Base-by-base conservation (phyloP, 1,284 basidiomycete species). In the Austroboletus niveus region DNA sequence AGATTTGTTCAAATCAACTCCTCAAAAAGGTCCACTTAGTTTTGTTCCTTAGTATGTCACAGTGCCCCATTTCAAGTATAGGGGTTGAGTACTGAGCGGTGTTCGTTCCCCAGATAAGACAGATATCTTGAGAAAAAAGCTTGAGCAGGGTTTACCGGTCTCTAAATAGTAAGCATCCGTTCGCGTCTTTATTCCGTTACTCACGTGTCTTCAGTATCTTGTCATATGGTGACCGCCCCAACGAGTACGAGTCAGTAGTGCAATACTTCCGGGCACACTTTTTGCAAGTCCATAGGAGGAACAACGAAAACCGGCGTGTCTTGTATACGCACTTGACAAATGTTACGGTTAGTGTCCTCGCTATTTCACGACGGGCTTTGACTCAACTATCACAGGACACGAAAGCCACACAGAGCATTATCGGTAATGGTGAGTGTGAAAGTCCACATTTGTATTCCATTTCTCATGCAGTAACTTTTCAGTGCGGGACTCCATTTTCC, bases 221-320 rank as follows among this genome's bases (percentile, higher is more conserved):
- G 11, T 91, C 89, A 2, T 92, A 87, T 57, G 88, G 86, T 27
- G 81, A 89, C 52, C 82, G 89, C 22, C 70, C 79, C 12, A 91
- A 92, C 64, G 87, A 90, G 58, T 89, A 85, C 59, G 86, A 89
- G 51, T 77, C 85, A 1, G 87, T 89, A 8, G 82, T 89, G 30
- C 81, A 85, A 56, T 92, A 92, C 67, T 92, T 92, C 78, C 82
- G 85, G 8, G 85, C 88, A 20, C 89, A 92, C 60, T 91, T 91
- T 70, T 72, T 88, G 48, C 88, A 91, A 63, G 87, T 89, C 10
- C 88, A 91, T 65, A 75, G 85, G 57, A 78, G 79, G 57, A 90
- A 87, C 55, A 90, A 90, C 59, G 85, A 89, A 62, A 87, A 84
- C 62, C 79, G 83, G 46, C 80, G 87, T 43, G 87, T 89, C 17